These are phyloP conservation scores for Ceratonia siliqua DNA, from an alignment of 306 rosid species.

Conservation along the genomic window DNA sequence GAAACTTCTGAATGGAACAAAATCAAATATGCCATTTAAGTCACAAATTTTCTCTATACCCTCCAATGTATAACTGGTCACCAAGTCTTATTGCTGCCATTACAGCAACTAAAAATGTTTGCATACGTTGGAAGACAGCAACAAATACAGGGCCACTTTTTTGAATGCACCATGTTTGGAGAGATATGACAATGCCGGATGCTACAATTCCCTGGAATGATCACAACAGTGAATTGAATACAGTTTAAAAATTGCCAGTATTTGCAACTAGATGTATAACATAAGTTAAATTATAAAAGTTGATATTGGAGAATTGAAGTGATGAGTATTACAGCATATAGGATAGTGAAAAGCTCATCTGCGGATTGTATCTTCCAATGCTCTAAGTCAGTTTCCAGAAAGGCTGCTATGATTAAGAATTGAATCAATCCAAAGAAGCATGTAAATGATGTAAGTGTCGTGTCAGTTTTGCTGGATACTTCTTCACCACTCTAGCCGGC, in stretches of 20 bases:
- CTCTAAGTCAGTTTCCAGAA: constrained; percentile 55
- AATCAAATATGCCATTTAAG: background rate
- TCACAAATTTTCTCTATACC: constrained; percentile 38
- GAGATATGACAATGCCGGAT: constrained; percentile 49
- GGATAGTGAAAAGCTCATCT: constrained; percentile 59
- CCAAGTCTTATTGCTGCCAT: constrained; percentile 64
- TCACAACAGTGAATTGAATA: background rate
- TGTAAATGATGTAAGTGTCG: constrained; percentile 57
- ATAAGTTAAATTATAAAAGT: background rate
- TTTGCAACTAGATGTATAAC: background rate
- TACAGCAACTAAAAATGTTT: constrained; percentile 60
- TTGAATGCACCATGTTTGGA: constrained; percentile 62
- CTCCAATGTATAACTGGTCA: constrained; percentile 62
- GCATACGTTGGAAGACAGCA: constrained; percentile 72
- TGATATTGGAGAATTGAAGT: constrained; percentile 14
- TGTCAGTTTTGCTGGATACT: constrained; percentile 65
- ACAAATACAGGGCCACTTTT: constrained; percentile 72
- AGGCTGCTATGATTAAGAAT: constrained; percentile 67
- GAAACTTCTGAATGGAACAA: background rate
- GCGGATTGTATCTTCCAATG: constrained; percentile 61
- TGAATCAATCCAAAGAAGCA: constrained; percentile 79
- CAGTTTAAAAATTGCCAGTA: background rate
- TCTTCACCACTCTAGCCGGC: constrained; percentile 70
- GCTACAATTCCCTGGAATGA: constrained; percentile 50
- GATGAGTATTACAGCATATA: constrained; percentile 60